Evolutionary conservation across 2,329 filamentous ascomycete species (phyloP), one percentile per base, ranked within the genome.

Genomic region (Cladobotryum protrusum): DNA sequence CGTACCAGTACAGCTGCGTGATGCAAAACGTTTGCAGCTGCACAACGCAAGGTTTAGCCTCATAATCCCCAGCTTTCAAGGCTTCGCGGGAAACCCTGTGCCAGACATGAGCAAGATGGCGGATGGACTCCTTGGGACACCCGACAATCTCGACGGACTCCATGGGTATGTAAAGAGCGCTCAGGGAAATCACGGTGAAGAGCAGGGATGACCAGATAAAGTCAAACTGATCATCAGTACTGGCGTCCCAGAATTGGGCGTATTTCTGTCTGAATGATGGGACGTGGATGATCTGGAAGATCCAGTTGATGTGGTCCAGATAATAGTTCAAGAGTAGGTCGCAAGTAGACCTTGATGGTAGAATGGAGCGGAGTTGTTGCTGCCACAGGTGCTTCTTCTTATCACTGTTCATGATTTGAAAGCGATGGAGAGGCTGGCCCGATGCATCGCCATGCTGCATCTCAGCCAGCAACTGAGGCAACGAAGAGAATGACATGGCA

Each of bases 161-260:
- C 4, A 56, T 50, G 1, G 63, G 60, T 5, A 61, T 53, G 32
- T 60, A 61, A 13, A 66, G 55, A 4, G 62, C 61, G 45, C 58
- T 59, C 29, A 58, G 50, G 5, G 61, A 65, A 15, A 66, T 56
- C 17, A 65, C 57, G 24, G 58, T 58, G 39, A 59, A 62, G 11
- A 66, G 49, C 3, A 66, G 55, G 3, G 63, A 61, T 8, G 64
- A 47, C 62, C 63, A 65, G 33, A 64, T 60, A 5, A 66, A 52
- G 50, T 65, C 60, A 17, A 62, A 54, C 18, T 63, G 54, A 13
- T 18, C 52, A 17, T 32, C 48, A 4, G 60, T 43, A 4, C 52
- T 52, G 14, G 42, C 52, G 4, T 57, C 49, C 63, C 63, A 65
- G 24, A 66, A 59, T 12, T 40, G 37, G 1, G 56, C 54, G 46